Evolutionary conservation across 176 grass and related monocot genomes (phyloP).

Genomic region (Elaeis guineensis): DNA sequence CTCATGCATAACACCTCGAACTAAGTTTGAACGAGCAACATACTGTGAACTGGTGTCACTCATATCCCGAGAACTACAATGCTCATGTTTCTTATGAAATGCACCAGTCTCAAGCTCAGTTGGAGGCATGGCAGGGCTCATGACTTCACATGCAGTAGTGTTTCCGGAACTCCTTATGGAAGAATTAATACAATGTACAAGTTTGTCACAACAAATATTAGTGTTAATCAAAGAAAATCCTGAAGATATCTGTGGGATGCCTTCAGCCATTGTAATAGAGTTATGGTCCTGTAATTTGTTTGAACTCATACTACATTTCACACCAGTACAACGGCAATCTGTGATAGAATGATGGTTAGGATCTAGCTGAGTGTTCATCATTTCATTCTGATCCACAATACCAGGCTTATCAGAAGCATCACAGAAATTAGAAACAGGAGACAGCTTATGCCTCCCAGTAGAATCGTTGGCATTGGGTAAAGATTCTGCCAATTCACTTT

Average conservation of each 20-base stretch:
- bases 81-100: slow-evolving; percentile 18
- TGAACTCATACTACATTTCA: slow-evolving; percentile 21
- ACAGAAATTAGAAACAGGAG: slow-evolving; percentile 31
- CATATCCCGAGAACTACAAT: slow-evolving; percentile 25
- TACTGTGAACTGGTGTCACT: slow-evolving; percentile 23
- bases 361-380: slow-evolving; percentile 21
- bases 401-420: slow-evolving; percentile 17
- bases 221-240: slow-evolving; percentile 20
- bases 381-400: slow-evolving; percentile 22
- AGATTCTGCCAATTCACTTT: slow-evolving; percentile 17
- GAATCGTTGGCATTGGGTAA: slow-evolving; percentile 7
- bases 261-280: slow-evolving; percentile 18
- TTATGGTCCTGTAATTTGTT: slow-evolving; percentile 21
- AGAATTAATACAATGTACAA: slow-evolving; percentile 23
- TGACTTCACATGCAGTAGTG: slow-evolving; percentile 16
- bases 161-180: slow-evolving; percentile 24
- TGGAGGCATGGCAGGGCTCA: neutral
- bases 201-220: slow-evolving; percentile 20
- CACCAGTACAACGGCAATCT: slow-evolving; percentile 7
- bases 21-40: slow-evolving; percentile 28
- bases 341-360: slow-evolving; percentile 15
- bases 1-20: slow-evolving; percentile 30
- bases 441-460: slow-evolving; percentile 20
- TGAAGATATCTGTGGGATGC: slow-evolving; percentile 22
- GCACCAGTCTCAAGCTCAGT: slow-evolving; percentile 1